phyloP scores from a whole-genome alignment of 805 yeast genomes.

The Wickerhamiella australiensis region DNA sequence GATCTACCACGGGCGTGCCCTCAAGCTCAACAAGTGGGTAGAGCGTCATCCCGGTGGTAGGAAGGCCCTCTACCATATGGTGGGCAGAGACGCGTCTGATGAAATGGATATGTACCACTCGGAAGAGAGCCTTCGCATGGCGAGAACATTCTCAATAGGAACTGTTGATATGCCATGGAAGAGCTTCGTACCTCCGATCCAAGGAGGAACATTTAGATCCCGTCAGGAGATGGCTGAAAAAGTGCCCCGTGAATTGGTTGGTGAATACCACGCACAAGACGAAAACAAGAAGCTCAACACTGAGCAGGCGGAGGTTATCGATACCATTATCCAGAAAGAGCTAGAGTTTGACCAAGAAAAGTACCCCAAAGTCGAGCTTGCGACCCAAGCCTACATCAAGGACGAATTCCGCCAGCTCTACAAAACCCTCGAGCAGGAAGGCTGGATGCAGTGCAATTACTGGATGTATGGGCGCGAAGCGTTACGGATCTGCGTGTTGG shows the following conservation, averaged over 20 bases:
- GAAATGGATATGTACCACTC: conserved; percentile 79
- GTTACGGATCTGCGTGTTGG: conserved; percentile 44
- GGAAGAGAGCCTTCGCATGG: conserved; percentile 41
- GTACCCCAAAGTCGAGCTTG: conserved; percentile 54
- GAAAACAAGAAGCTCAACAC: conserved; percentile 5
- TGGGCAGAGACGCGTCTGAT: conserved; percentile 83
- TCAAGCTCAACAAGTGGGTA: conserved; percentile 61
- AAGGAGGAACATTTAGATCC: conserved; percentile 49
- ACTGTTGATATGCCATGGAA: conserved; percentile 52
- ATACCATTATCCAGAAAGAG: conserved; percentile 45
- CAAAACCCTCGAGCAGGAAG: conserved; percentile 39
- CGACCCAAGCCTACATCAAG: conserved; percentile 49
- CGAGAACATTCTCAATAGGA: conserved; percentile 56
- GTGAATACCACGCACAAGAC: neutral
- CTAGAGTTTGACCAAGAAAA: conserved; percentile 43
- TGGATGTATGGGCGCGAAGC: conserved; percentile 60
- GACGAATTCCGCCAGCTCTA: conserved; percentile 52
- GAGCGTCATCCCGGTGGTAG: conserved; percentile 80
- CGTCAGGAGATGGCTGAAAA: conserved; percentile 24
- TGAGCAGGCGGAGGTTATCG: conserved; percentile 38
- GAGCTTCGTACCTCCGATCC: conserved; percentile 76
- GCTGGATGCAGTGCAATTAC: conserved; percentile 62
- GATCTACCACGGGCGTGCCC: conserved; percentile 47
- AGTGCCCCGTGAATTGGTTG: conserved; percentile 2
- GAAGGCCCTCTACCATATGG: conserved; percentile 68